These are phyloP conservation scores for Annulohypoxylon maeteangense DNA, from an alignment of 495 filamentous ascomycete species.

Conservation along the genomic window DNA sequence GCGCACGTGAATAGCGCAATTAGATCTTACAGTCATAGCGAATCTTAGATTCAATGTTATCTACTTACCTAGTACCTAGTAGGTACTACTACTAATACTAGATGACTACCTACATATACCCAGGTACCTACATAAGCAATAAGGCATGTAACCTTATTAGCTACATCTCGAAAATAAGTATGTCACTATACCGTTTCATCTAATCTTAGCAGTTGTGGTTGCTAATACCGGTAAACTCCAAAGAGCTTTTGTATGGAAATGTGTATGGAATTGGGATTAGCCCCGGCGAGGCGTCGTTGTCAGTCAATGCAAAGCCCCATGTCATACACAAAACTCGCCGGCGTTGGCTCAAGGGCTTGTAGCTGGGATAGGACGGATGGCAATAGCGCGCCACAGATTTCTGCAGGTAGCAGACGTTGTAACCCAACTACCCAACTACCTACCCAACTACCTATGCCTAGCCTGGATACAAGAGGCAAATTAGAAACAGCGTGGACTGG, in stretches of 20 bases:
- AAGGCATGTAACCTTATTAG: not conserved
- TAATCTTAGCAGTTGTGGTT: not conserved
- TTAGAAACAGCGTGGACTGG: slow-evolving; percentile 17
- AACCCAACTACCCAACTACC: slow-evolving; percentile 24
- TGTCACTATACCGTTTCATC: slow-evolving; percentile 8
- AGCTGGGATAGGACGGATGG: slow-evolving; percentile 23
- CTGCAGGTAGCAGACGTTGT: slow-evolving; percentile 37
- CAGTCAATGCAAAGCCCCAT: slow-evolving; percentile 30
- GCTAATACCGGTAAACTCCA: not conserved
- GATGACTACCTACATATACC: not conserved
- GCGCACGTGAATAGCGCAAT: slow-evolving; percentile 38
- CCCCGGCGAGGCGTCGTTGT: slow-evolving; percentile 29
- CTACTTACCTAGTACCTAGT: not conserved
- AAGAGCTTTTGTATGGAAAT: no score
- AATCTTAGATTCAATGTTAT: not conserved
- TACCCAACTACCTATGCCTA: no score
- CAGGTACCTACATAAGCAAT: no score
- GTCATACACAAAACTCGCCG: slow-evolving; percentile 30
- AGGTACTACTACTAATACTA: no score
- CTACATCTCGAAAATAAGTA: slow-evolving; percentile 2
- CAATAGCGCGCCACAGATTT: slow-evolving; percentile 40
- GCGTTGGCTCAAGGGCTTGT: slow-evolving; percentile 23
- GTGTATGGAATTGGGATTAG: slow-evolving; percentile 18
- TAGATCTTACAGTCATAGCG: slow-evolving; percentile 28
- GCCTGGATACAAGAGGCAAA: slow-evolving; percentile 29